phyloP scores from a whole-genome alignment of 2,329 filamentous ascomycete genomes.

The Aspergillus sp. region DNA sequence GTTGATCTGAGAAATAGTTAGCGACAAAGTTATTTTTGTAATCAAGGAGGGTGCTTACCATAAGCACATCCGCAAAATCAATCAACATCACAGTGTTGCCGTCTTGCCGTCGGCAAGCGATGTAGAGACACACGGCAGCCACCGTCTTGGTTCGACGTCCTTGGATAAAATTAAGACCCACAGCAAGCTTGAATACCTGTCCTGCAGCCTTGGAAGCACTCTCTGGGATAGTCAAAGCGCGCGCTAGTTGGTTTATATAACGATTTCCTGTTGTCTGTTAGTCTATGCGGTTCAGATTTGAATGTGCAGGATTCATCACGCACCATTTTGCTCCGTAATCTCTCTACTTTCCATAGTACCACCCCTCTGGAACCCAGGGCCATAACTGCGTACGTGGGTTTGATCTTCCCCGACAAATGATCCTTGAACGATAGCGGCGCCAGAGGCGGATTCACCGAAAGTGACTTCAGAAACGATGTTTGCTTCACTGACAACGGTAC shows the following conservation, averaged over 20 bases:
- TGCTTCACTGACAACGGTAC: constrained; percentile 77
- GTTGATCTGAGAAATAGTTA: constrained; percentile 58
- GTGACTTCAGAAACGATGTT: constrained; percentile 91
- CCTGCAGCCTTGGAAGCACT: constrained; percentile 65
- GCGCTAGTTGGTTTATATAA: constrained; percentile 44
- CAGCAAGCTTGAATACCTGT: constrained; percentile 74
- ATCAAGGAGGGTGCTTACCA: constrained; percentile 35
- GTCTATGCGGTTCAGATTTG: neutral
- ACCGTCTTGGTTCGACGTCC: constrained; percentile 84
- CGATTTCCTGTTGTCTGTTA: constrained; percentile 34
- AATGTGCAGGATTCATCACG: neutral
- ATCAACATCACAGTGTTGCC: constrained; percentile 90
- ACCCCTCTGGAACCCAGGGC: constrained; percentile 47
- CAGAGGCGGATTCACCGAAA: constrained; percentile 83
- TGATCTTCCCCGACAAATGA: constrained; percentile 85
- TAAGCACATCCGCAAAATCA: constrained; percentile 83
- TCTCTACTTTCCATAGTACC: constrained; percentile 52
- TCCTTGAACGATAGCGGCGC: constrained; percentile 87
- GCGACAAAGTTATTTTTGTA: neutral
- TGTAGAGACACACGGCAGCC: constrained; percentile 86
- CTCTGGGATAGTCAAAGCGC: constrained; percentile 51
- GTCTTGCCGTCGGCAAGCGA: constrained; percentile 75
- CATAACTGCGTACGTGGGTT: constrained; percentile 67
- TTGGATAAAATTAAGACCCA: constrained; percentile 75
- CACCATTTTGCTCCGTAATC: constrained; percentile 46